phyloP scores from a whole-genome alignment of 495 filamentous ascomycete species.

The Entonaema liquescens region DNA sequence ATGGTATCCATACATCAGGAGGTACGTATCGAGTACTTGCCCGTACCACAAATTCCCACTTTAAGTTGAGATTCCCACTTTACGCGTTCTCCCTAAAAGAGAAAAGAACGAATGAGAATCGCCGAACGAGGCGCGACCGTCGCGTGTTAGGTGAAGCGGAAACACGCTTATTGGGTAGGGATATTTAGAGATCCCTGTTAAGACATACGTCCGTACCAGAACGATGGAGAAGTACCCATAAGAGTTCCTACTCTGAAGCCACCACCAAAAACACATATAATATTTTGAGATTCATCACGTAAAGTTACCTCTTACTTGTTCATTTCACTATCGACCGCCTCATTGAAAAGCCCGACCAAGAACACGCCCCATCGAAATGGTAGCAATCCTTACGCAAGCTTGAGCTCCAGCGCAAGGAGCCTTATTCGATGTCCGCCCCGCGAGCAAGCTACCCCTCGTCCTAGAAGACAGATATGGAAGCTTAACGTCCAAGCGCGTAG shows the following conservation, averaged over 20 bases:
- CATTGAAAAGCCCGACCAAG: not conserved
- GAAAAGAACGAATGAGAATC: slow-evolving; percentile 39
- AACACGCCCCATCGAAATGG: not conserved
- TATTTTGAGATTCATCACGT: slow-evolving; percentile 16
- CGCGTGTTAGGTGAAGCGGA: slow-evolving; percentile 38
- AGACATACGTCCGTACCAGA: slow-evolving; percentile 25
- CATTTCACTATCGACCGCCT: slow-evolving; percentile 28
- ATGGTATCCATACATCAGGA: not conserved
- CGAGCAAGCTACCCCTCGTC: slow-evolving; percentile 9
- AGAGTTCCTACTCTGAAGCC: slow-evolving; percentile 10
- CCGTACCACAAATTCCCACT: not conserved
- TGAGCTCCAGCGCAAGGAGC: slow-evolving; percentile 9
- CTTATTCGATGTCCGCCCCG: slow-evolving; percentile 18
- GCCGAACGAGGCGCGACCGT: slow-evolving; percentile 27
- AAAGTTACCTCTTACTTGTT: slow-evolving; percentile 19
- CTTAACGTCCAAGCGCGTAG: not conserved
- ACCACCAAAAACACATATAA: slow-evolving; percentile 25
- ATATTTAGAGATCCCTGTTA: slow-evolving; percentile 49
- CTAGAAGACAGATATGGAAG: slow-evolving; percentile 14
- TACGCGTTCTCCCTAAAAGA: slow-evolving; percentile 43
- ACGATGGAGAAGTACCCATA: slow-evolving; percentile 19
- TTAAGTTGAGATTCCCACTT: slow-evolving; percentile 21
- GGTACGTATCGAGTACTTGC: slow-evolving; percentile 33
- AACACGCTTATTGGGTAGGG: slow-evolving; percentile 48
- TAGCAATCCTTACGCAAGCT: slow-evolving; percentile 19